Conservation (phyloP, 768 basidiomycete genomes). For the Trametes meyenii region DNA sequence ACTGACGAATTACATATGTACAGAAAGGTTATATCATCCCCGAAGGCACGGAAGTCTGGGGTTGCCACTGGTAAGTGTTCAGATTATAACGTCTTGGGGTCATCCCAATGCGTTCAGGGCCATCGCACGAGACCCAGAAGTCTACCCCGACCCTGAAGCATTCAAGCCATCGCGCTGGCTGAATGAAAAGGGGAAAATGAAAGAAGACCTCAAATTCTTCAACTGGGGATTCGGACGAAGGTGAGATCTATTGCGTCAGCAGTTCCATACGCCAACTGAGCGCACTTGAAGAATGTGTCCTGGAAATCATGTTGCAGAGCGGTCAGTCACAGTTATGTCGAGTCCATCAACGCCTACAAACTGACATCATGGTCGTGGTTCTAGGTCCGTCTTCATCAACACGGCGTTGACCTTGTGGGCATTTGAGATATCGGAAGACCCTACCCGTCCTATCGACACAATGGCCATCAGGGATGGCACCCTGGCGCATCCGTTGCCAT, state of each 20-base stretch:
- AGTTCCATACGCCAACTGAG: background rate
- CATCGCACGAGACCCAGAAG: constrained; percentile 36
- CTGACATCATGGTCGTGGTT: no score
- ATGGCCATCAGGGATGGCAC: constrained; percentile 65
- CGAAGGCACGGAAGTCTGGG: constrained; percentile 41
- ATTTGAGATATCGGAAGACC: constrained; percentile 57
- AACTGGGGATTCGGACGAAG: constrained; percentile 42
- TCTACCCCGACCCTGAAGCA: constrained; percentile 36
- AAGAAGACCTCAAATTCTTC: constrained; percentile 35
- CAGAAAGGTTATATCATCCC: constrained; percentile 45
- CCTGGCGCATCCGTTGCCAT: constrained; percentile 65
- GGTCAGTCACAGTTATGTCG: constrained; percentile 15
- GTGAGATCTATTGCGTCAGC: constrained; percentile 16
- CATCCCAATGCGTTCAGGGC: constrained; percentile 25
- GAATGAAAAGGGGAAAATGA: constrained; percentile 32
- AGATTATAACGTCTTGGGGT: background rate
- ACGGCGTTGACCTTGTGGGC: constrained; percentile 67
- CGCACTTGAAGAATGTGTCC: constrained; percentile 55
- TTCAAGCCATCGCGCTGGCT: constrained; percentile 40
- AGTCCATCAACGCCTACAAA: background rate
- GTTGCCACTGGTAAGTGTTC: constrained; percentile 40
- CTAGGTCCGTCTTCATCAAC: constrained; percentile 64
- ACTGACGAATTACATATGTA: no score
- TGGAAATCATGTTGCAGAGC: constrained; percentile 58
- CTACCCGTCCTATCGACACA: constrained; percentile 57